Conservation (phyloP, 768 basidiomycete genomes). For the Gautieria morchelliformis region DNA sequence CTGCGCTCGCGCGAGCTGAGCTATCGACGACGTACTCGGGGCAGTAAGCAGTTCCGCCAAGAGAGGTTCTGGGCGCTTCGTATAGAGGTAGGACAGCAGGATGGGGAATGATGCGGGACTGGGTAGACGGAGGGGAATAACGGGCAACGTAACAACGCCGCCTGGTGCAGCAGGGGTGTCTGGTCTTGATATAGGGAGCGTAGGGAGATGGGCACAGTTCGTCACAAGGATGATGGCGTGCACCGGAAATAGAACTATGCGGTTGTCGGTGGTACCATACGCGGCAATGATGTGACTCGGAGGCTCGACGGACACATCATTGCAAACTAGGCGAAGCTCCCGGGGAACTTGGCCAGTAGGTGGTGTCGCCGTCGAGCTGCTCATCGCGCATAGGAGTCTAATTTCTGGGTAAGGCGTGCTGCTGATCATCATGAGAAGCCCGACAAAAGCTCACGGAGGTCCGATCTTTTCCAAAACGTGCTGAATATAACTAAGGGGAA, state of each 20-base stretch:
- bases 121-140: slow-evolving; percentile 62
- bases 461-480: slow-evolving; percentile 38
- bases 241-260: slow-evolving; percentile 44
- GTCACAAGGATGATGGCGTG: slow-evolving; percentile 64
- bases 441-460: slow-evolving; percentile 26
- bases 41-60: slow-evolving; percentile 53
- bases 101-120: slow-evolving; percentile 59
- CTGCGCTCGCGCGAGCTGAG: slow-evolving; percentile 24
- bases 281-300: slow-evolving; percentile 42
- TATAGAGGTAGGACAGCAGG: slow-evolving; percentile 61
- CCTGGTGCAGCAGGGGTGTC: slow-evolving; percentile 11
- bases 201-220: slow-evolving; percentile 55
- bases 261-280: slow-evolving; percentile 33
- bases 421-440: too few relatives aligned
- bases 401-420: background rate
- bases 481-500: slow-evolving; percentile 57
- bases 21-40: background rate
- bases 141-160: slow-evolving; percentile 35
- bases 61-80: slow-evolving; percentile 48
- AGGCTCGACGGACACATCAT: slow-evolving; percentile 18
- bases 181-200: slow-evolving; percentile 13
- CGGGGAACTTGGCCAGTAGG: slow-evolving; percentile 28
- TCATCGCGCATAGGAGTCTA: background rate
- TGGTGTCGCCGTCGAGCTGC: background rate
- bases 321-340: slow-evolving; percentile 33